These are phyloP conservation scores for Neurospora crassa DNA, from an alignment of 2,329 filamentous ascomycete species.

Conservation along the genomic window DNA sequence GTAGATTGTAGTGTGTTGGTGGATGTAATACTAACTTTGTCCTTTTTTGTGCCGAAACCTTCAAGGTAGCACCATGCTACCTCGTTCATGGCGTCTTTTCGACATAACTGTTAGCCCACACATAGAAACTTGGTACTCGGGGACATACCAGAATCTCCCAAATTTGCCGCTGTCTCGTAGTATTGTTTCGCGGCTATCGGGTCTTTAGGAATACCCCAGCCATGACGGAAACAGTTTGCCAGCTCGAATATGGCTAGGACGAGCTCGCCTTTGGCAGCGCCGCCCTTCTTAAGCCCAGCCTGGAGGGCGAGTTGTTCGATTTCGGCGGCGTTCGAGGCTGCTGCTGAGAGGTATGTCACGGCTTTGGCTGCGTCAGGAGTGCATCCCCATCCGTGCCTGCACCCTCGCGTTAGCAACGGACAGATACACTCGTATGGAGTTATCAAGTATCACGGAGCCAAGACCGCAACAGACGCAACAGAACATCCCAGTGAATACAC, in stretches of 20 bases:
- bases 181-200: constrained; percentile 83
- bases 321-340: constrained; percentile 80
- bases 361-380: constrained; percentile 60
- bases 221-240: constrained; percentile 85
- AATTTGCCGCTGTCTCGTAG: constrained; percentile 93
- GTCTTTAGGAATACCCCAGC: constrained; percentile 86
- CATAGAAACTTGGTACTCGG: background rate
- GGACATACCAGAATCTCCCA: constrained; percentile 70
- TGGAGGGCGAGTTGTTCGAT: constrained; percentile 79
- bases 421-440: background rate
- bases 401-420: background rate
- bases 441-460: background rate
- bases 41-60: constrained; percentile 95
- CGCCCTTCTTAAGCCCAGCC: constrained; percentile 85
- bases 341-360: constrained; percentile 75
- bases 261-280: constrained; percentile 89
- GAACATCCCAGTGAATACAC: background rate
- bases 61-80: constrained; percentile 91
- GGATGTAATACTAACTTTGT: constrained; percentile 65
- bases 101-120: constrained; percentile 11
- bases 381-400: constrained; percentile 89
- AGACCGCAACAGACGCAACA: background rate
- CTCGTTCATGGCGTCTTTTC: constrained; percentile 88
- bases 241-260: constrained; percentile 95
- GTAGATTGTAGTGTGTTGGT: background rate